Percentiles rank a stretch among this genome's conserved stretches.
phyloP scores from a whole-genome alignment of 2,329 filamentous ascomycete genomes.

The Apiospora koreana region DNA sequence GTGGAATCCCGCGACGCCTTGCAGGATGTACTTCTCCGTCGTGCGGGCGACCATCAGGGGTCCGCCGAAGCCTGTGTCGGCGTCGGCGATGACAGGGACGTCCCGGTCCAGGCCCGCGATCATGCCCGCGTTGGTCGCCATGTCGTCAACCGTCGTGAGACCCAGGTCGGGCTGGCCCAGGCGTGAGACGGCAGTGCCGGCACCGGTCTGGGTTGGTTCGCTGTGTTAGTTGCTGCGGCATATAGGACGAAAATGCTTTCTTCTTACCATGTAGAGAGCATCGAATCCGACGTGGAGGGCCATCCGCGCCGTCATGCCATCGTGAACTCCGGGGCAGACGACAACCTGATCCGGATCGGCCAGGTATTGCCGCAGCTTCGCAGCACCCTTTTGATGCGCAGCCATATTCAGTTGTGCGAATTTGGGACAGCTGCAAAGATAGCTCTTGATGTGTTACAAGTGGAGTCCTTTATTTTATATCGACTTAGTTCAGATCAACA shows the following conservation, averaged over 20 bases:
- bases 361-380: constrained; percentile 42
- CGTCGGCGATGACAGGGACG: constrained; percentile 62
- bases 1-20: constrained; percentile 31
- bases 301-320: constrained; percentile 66
- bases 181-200: constrained; percentile 40
- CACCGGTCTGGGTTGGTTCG: constrained; percentile 22
- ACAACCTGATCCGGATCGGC: constrained; percentile 43
- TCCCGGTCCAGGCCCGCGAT: constrained; percentile 58
- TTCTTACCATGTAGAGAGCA: constrained; percentile 66
- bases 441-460: too few species aligned
- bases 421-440: background rate
- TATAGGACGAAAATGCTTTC: background rate
- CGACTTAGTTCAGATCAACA: background rate
- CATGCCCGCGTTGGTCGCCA: constrained; percentile 64
- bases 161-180: constrained; percentile 66
- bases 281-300: constrained; percentile 65
- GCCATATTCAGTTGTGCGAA: background rate
- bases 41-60: constrained; percentile 55
- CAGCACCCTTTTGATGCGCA: constrained; percentile 24
- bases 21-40: constrained; percentile 28
- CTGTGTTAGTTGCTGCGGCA: background rate
- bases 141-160: constrained; percentile 61
- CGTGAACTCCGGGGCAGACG: constrained; percentile 67
- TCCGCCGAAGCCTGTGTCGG: constrained; percentile 58
- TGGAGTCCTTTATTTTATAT: background rate